phyloP scores from a whole-genome alignment of 2,329 filamentous ascomycete genomes.

The Epichloe aotearoae region DNA sequence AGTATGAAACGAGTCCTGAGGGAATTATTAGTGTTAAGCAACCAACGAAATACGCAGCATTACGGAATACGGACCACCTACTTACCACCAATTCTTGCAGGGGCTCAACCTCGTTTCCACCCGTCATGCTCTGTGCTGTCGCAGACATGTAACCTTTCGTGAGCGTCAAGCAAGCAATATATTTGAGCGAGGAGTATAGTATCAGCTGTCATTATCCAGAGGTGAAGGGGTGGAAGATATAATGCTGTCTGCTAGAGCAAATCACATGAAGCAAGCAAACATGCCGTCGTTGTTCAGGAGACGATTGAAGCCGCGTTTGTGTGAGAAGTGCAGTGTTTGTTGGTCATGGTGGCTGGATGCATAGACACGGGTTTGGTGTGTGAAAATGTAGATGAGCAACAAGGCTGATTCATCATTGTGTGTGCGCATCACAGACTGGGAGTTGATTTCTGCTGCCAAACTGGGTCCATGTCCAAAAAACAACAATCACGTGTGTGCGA shows the following conservation, averaged over 20 bases:
- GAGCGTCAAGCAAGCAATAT: not conserved
- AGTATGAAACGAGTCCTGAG: slow-evolving; percentile 56
- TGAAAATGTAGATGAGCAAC: not conserved
- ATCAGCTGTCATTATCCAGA: not conserved
- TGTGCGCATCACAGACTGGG: not conserved
- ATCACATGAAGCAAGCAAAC: not conserved
- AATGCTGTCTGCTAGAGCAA: not conserved
- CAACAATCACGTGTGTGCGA: not conserved
- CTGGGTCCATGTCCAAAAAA: not conserved
- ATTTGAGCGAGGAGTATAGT: not conserved
- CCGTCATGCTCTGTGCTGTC: slow-evolving; percentile 12
- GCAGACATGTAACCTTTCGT: not conserved
- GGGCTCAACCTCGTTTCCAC: slow-evolving; percentile 11
- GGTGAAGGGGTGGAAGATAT: too few relatives aligned
- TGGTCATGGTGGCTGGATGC: not conserved
- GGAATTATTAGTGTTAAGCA: not conserved
- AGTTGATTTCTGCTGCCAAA: not conserved
- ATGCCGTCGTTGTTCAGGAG: not conserved
- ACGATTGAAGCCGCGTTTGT: not conserved
- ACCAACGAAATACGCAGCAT: too few relatives aligned
- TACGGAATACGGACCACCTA: not conserved
- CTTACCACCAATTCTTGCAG: slow-evolving; percentile 19
- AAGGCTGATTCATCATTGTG: not conserved
- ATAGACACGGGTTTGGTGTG: not conserved
- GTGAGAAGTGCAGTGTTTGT: not conserved